These are phyloP conservation scores for Mentha longifolia DNA, from an alignment of 257 asterid species.

Conservation along the genomic window DNA sequence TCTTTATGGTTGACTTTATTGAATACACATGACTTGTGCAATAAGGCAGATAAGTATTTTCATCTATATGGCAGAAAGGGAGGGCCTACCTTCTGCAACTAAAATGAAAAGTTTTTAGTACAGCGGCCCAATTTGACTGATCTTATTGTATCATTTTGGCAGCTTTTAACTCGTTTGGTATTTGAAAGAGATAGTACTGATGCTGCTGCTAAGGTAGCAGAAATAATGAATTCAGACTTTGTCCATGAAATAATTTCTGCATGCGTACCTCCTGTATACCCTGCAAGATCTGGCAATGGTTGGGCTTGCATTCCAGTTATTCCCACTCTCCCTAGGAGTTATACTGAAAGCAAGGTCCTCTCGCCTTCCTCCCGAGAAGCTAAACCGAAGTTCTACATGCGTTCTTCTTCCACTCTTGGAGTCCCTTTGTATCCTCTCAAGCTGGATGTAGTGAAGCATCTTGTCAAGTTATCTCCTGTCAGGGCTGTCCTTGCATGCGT, in stretches of 20 bases:
- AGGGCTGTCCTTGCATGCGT: conserved; percentile 98
- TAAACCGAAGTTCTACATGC: conserved; percentile 79
- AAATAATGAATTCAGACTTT: conserved; percentile 91
- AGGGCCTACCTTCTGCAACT: conserved; percentile 26
- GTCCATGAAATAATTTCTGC: conserved; percentile 97
- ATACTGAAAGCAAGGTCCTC: conserved; percentile 63
- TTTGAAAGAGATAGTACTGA: conserved; percentile 93
- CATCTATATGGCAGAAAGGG: conserved; percentile 23
- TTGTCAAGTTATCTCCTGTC: conserved; percentile 86
- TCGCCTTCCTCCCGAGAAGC: conserved; percentile 87
- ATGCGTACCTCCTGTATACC: conserved; percentile 98
- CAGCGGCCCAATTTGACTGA: conserved; percentile 30
- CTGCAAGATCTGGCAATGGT: conserved; percentile 95
- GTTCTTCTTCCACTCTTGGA: conserved; percentile 88
- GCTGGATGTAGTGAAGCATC: conserved; percentile 92
- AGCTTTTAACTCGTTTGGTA: conserved; percentile 95
- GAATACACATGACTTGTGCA: conserved; percentile 21
- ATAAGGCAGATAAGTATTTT: conserved; percentile 18
- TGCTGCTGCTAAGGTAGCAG: conserved; percentile 98
- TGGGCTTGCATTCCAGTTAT: conserved; percentile 98
- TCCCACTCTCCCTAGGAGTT: conserved; percentile 70
- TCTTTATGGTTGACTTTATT: conserved; percentile 14
- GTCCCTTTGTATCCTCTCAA: conserved; percentile 88
- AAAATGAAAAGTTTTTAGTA: conserved; percentile 4
- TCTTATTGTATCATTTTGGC: conserved; percentile 41